A percentile compares a stretch with the other conserved stretches of the same genome.
These are phyloP conservation scores for Juncus inflexus DNA, from an alignment of 176 grass and related monocot species.

Conservation along the genomic window DNA sequence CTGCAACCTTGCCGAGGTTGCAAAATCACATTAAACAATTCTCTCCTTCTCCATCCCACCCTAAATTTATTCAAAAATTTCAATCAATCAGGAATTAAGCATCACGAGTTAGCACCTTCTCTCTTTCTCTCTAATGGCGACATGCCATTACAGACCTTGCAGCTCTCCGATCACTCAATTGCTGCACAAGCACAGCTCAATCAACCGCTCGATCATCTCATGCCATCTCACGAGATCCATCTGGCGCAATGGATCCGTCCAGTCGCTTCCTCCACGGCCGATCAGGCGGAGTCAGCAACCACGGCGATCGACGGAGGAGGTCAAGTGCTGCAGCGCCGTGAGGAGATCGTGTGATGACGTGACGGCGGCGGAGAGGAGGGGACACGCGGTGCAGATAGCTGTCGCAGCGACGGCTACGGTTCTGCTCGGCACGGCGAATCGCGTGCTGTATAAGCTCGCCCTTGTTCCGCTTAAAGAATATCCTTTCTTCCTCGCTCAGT, in stretches of 20 bases:
- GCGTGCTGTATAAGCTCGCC: constrained; percentile 95
- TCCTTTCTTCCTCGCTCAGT: constrained; percentile 96
- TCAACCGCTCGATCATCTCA: not conserved
- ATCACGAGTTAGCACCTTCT: not conserved
- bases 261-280: not conserved
- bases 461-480: constrained; percentile 84
- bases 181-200: not conserved
- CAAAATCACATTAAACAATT: not conserved
- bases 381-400: constrained; percentile 36
- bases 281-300: not conserved
- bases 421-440: constrained; percentile 63
- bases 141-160: constrained; percentile 18
- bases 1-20: constrained; percentile 13
- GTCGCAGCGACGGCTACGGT: constrained; percentile 45
- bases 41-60: constrained; percentile 10
- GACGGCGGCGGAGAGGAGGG: constrained; percentile 29
- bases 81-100: not conserved
- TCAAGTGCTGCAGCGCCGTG: constrained; percentile 28
- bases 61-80: not conserved
- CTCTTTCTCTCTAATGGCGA: constrained; percentile 4
- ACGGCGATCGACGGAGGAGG: not conserved
- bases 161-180: constrained; percentile 18
- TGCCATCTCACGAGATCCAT: not conserved
- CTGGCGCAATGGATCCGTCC: not conserved
- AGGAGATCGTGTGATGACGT: constrained; percentile 35